Base-by-base conservation (phyloP, 2,329 filamentous ascomycete species). In the Madurella mycetomatis region DNA sequence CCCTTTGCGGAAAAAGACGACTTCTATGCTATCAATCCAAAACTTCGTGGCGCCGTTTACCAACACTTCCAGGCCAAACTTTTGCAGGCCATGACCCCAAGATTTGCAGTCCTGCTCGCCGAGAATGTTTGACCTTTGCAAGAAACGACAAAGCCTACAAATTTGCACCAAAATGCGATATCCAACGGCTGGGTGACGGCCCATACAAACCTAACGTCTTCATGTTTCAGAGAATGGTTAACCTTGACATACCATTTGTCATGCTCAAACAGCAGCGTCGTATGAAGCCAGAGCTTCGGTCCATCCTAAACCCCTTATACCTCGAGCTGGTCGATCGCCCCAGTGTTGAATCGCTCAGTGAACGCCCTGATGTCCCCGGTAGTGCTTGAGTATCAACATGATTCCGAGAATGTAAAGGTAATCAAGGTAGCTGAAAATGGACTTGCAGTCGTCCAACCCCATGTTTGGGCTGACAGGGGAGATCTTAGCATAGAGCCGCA, bases 191-290 rank as follows among this genome's bases (percentile, higher is more conserved):
- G 1, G 80, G 80, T 37, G 70, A 73, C 0, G 67, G 77, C 0
- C 87, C 87, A 0, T 90, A 81, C 66, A 78, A 82, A 59, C 75
- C 94, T 37, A 82, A 88, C 32, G 71, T 90, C 0, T 94, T 89
- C 0, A 78, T 95, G 62, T 95, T 95, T 62, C 87, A 95, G 70
- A 80, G 90, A 1, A 75, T 95, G 13, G 79, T 94, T n/a, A 73
- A 77, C 4, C 83, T 88, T 15, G 65, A 75, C 0, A 71, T 92
- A 16, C 79, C 83, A 0, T 90, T 81, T 63, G 78, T 79, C 1
- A 83, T 82, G 50, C 75, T 95, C 0, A 79, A 77, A 1, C 77
- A 82, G 48, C 90, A 95, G 67, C 82, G 89, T 41, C 72, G 79
- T 18, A 82, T 81, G 77, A 70, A 72, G 2, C 75, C 78, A 0